A percentile compares a stretch with the other conserved stretches of the same genome.
These are phyloP conservation scores for Helotiales sp. DNA, from an alignment of 2,329 filamentous ascomycete genomes.

Conservation along the genomic window DNA sequence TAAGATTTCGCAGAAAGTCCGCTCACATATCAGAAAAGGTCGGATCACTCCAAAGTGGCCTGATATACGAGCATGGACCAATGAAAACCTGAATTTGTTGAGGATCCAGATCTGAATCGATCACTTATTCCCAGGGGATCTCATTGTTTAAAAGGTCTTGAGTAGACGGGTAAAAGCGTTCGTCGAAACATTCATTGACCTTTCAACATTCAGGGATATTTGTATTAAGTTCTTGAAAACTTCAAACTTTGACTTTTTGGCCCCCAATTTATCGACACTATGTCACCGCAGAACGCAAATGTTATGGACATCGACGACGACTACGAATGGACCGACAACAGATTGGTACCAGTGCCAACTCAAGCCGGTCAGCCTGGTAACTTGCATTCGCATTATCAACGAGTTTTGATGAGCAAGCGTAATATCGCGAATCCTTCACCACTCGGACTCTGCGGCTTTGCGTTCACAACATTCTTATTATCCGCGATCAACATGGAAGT, in stretches of 20 bases:
- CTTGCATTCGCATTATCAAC: constrained; percentile 21
- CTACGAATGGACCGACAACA: constrained; percentile 9
- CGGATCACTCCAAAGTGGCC: constrained; percentile 11
- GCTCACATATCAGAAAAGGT: neutral
- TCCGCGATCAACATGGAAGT: constrained; percentile 74
- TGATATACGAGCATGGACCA: neutral
- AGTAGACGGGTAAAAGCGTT: neutral
- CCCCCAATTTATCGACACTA: neutral
- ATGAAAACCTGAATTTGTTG: neutral
- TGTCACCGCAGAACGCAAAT: neutral
- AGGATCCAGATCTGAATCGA: neutral
- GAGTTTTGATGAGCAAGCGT: constrained; percentile 21
- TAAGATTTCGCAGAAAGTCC: neutral
- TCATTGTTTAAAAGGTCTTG: neutral
- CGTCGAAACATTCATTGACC: neutral
- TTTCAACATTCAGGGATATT: neutral
- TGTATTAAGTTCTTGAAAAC: neutral
- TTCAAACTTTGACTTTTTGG: neutral
- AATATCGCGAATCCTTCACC: constrained; percentile 49
- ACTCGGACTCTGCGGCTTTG: constrained; percentile 24
- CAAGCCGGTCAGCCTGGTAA: constrained; percentile 25
- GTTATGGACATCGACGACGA: constrained; percentile 4
- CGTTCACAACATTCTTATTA: constrained; percentile 57
- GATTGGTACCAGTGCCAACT: constrained; percentile 6
- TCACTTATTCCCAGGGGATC: neutral